Evolutionary conservation across 225 moss, liverwort and hornwort genomes (phyloP).

Genomic region (Pseudisothecium myosuroides): DNA sequence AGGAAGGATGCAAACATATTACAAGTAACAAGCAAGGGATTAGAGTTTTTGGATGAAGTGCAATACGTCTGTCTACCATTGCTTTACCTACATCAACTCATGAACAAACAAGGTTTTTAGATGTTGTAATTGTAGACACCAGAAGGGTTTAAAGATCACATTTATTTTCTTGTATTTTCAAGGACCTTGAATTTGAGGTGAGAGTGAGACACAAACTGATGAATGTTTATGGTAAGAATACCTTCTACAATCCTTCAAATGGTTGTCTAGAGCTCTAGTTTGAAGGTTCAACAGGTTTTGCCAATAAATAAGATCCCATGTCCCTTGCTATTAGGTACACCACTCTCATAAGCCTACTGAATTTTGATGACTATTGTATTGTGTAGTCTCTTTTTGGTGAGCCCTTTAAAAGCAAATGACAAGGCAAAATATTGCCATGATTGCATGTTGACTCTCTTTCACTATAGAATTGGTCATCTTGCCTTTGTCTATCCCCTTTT

Average conservation of each 20-base stretch:
- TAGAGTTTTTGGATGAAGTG: background rate
- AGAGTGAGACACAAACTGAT: background rate
- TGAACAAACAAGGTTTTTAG: no score
- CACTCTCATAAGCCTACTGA: accelerated
- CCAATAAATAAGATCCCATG: accelerated
- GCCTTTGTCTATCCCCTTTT: accelerated
- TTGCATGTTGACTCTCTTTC: background rate
- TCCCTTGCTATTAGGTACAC: accelerated
- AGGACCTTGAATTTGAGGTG: background rate
- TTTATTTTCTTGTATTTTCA: no score
- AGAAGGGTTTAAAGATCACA: accelerated
- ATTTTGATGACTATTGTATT: accelerated
- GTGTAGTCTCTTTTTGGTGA: accelerated
- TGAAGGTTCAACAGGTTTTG: background rate
- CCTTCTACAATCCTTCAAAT: background rate
- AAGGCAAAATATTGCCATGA: background rate
- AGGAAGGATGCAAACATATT: background rate
- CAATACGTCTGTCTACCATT: background rate
- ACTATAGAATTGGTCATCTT: background rate
- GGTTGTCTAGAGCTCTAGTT: accelerated
- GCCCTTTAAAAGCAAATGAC: background rate
- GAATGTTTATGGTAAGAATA: background rate
- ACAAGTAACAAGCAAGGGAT: no score
- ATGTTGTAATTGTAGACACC: background rate
- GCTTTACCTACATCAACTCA: background rate